phyloP scores from a whole-genome alignment of 768 basidiomycete genomes.

The Mrakia gelida region DNA sequence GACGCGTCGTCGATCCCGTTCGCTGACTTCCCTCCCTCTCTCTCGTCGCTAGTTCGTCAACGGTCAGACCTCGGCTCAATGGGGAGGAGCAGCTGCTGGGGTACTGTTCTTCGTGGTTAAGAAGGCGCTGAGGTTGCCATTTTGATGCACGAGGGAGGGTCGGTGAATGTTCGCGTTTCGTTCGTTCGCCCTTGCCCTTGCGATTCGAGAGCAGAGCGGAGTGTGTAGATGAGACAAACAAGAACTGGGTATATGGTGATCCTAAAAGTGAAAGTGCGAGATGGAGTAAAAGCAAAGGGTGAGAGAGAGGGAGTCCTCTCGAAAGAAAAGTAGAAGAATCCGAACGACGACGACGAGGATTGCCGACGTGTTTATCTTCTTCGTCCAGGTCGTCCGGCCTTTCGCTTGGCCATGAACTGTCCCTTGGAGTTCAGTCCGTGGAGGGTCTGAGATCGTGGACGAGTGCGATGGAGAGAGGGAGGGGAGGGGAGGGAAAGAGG shows the following conservation, averaged over 20 bases:
- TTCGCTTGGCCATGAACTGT: slow-evolving; percentile 13
- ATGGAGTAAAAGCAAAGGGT: background rate
- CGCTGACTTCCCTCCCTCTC: background rate
- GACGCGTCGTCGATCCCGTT: background rate
- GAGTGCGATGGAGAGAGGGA: background rate
- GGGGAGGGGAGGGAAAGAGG: background rate
- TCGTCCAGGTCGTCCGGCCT: slow-evolving; percentile 26
- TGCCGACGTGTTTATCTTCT: slow-evolving; percentile 11
- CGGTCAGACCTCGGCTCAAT: background rate
- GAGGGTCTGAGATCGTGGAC: background rate
- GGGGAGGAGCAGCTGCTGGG: background rate
- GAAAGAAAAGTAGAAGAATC: background rate
- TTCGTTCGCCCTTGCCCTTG: background rate
- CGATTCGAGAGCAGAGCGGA: background rate
- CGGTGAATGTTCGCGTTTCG: background rate
- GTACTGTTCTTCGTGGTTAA: background rate
- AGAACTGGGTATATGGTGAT: background rate
- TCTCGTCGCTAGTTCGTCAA: background rate
- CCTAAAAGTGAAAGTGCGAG: background rate
- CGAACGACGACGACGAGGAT: too few species aligned
- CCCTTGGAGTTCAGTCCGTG: slow-evolving; percentile 25
- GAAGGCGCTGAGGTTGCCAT: background rate
- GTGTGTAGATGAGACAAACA: too few species aligned
- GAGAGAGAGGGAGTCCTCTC: background rate
- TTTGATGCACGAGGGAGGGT: background rate